A percentile compares a stretch with the other conserved stretches of the same genome.
These are phyloP conservation scores for Gossypium thurberi DNA, from an alignment of 345 rosid species.

Conservation along the genomic window DNA sequence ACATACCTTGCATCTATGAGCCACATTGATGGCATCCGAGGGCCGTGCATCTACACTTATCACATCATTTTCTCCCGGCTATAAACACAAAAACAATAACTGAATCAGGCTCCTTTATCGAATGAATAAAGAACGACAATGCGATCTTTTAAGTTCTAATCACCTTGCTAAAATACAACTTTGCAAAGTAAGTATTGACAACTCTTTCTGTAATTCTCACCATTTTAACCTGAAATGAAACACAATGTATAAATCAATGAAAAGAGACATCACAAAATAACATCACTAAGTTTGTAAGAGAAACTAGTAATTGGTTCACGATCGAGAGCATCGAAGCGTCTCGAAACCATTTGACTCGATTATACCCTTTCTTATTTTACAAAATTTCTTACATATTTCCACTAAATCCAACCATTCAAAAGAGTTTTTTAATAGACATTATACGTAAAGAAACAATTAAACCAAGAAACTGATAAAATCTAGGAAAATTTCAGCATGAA, in stretches of 20 bases:
- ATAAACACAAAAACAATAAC: conserved; percentile 23
- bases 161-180: conserved; percentile 69
- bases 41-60: conserved; percentile 70
- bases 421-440: not conserved
- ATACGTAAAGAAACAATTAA: not conserved
- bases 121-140: conserved; percentile 8
- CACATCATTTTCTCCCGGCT: conserved; percentile 59
- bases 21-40: conserved; percentile 87
- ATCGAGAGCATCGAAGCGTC: not conserved
- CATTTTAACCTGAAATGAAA: conserved; percentile 65
- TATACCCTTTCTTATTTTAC: not conserved
- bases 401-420: not conserved
- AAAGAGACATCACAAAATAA: not conserved
- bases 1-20: conserved; percentile 54
- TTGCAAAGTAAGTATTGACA: conserved; percentile 58
- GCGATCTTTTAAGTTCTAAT: conserved; percentile 12
- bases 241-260: not conserved
- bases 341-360: not conserved
- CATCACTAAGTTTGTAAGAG: not conserved
- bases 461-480: not conserved
- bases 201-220: conserved; percentile 75
- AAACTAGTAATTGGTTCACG: not conserved
- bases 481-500: not conserved
- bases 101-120: not conserved
- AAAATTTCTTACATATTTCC: not conserved